Base-by-base conservation (phyloP, 768 basidiomycete genomes). In the Lyophyllum shimeji region DNA sequence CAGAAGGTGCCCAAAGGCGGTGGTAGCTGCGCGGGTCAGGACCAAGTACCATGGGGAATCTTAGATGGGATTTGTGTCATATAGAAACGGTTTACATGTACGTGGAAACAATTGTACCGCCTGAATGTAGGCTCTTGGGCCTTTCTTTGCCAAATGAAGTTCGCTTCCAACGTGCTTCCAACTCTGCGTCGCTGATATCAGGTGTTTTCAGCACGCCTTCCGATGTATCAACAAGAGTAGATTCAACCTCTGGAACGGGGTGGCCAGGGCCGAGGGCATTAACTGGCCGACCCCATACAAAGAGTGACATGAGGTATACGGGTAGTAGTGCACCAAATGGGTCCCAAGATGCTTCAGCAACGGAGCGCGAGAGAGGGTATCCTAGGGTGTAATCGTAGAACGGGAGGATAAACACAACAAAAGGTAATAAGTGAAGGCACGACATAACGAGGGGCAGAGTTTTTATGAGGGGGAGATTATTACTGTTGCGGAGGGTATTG, bases 1-100 rank as follows among this genome's bases (percentile, higher is more conserved):
- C 18, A 77, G 86, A 46, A 66, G 63, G 53, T 87, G 84, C 58
- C 88, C 89, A 12, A 73, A 66, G 65, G 64, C 60, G 2, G 63
- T 63, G 1, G 82, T 87, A 40, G 71, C 76, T 43, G 71, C 75
- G 51, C 69, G 62, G 43, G 86, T 88, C 20, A 76, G 76, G 74
- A 72, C 71, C 48, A 71, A 65, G 55, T 86, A 86, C 27, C 45
- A 60, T 7, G 57, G 47, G 37, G 47, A 59, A 34, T 15, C 46
- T 33, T 43, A 52, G 46, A 40, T 15, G 12, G 13, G 33, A 12
- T 33, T 29, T 9, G 9, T 29, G 29, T 4, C 5, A 29, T 29
- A 4, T 29, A 29, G 4, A 9, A 29, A 29, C n/a, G 9, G 9
- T 29, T 29, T 29, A 29, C 4, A 29, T 29, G 20, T 13, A 4